Percentiles rank a stretch among this genome's conserved stretches.
Conservation (phyloP, 805 yeast genomes). For the Candida dendrica region DNA sequence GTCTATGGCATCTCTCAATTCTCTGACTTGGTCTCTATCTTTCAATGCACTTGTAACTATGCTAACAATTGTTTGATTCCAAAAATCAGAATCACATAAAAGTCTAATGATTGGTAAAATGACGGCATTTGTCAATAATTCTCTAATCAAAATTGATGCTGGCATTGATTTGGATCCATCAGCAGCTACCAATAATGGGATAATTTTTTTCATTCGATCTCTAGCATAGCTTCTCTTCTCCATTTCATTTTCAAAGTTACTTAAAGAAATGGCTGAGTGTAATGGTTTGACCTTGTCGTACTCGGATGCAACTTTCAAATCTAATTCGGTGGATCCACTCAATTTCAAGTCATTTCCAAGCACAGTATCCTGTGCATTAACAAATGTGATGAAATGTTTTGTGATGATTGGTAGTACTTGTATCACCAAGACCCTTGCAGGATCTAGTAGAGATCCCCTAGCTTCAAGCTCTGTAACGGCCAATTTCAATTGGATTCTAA, state of each 20-base stretch:
- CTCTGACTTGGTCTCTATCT: conserved; percentile 68
- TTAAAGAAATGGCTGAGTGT: conserved; percentile 48
- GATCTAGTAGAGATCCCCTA: conserved; percentile 39
- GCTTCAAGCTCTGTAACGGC: conserved; percentile 35
- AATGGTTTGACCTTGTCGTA: conserved; percentile 32
- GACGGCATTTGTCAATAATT: conserved; percentile 54
- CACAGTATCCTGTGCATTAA: conserved; percentile 30
- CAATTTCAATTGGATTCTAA: conserved; percentile 34
- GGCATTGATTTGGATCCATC: conserved; percentile 38
- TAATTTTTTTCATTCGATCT: conserved; percentile 28
- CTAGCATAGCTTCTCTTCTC: conserved; percentile 47
- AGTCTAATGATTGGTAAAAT: conserved; percentile 43
- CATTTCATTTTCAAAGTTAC: conserved; percentile 26
- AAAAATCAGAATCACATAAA: conserved; percentile 66
- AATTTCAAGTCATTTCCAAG: conserved; percentile 14
- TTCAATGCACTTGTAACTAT: conserved; percentile 57
- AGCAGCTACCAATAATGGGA: conserved; percentile 44
- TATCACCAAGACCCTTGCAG: conserved; percentile 49
- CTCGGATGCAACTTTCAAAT: conserved; percentile 34
- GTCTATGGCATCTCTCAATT: conserved; percentile 62
- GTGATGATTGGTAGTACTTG: conserved; percentile 59
- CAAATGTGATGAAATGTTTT: conserved; percentile 50
- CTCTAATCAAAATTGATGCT: conserved; percentile 46
- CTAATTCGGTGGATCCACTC: conserved; percentile 29
- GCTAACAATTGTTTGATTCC: conserved; percentile 59